phyloP scores from a whole-genome alignment of 2,329 filamentous ascomycete genomes.

The Colletotrichum higginsianum region DNA sequence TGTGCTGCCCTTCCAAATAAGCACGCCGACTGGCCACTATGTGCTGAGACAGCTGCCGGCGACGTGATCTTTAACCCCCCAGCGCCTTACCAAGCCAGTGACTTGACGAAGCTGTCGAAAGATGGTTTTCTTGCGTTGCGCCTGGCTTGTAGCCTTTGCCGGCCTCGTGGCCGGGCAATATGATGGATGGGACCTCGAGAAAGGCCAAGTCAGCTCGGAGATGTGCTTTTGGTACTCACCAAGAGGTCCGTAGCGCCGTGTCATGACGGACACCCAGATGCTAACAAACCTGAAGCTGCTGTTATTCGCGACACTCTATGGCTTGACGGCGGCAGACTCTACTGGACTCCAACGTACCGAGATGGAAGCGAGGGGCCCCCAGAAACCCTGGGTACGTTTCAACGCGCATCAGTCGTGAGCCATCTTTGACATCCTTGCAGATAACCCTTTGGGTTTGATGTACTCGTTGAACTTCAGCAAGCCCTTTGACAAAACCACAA shows the following conservation, averaged over 20 bases:
- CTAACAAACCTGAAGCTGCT: constrained; percentile 58
- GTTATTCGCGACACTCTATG: constrained; percentile 75
- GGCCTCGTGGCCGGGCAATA: constrained; percentile 58
- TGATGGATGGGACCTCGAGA: constrained; percentile 61
- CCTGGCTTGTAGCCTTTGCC: constrained; percentile 48
- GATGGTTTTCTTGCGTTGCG: constrained; percentile 20
- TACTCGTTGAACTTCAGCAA: constrained; percentile 72
- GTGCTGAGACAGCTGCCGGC: constrained; percentile 18
- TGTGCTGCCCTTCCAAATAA: constrained; percentile 5
- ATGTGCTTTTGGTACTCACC: constrained; percentile 72
- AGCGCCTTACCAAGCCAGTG: not conserved
- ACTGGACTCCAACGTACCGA: constrained; percentile 64
- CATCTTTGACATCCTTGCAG: constrained; percentile 53
- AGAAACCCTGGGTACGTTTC: constrained; percentile 59
- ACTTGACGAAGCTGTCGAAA: not conserved
- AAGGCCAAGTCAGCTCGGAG: constrained; percentile 67
- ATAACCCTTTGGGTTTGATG: constrained; percentile 66
- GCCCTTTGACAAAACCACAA: constrained; percentile 67
- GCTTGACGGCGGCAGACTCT: constrained; percentile 73
- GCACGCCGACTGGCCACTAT: constrained; percentile 11
- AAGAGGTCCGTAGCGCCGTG: constrained; percentile 53
- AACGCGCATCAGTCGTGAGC: constrained; percentile 7
- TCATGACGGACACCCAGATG: too few relatives aligned
- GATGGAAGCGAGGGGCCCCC: constrained; percentile 56
- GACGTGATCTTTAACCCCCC: constrained; percentile 1